Evolutionary conservation across 2,329 filamentous ascomycete genomes (phyloP).

Genomic region (Tolypocladium tundrense): DNA sequence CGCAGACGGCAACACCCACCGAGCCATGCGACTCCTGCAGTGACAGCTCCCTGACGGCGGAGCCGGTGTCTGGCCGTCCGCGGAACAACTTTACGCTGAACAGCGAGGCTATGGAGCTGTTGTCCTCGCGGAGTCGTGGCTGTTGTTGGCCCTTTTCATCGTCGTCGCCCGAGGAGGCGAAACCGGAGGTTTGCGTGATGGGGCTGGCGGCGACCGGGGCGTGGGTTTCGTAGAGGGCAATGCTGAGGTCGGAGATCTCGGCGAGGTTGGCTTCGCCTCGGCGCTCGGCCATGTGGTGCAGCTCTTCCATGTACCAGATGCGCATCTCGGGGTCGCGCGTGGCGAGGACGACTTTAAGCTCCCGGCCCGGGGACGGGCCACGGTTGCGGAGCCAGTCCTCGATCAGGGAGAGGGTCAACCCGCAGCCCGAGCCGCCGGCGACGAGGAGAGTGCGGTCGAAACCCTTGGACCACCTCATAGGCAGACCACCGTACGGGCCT

Average conservation of each 20-base stretch:
- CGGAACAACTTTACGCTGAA: conserved; percentile 4
- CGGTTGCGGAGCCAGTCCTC: conserved; percentile 20
- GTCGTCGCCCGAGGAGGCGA: neutral
- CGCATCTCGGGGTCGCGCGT: conserved; percentile 16
- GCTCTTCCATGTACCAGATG: conserved; percentile 15
- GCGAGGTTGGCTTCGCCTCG: neutral
- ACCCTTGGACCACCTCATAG: conserved; percentile 20
- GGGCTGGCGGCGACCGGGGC: neutral
- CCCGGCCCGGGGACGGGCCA: conserved; percentile 3
- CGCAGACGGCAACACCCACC: conserved; percentile 13
- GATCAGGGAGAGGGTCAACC: conserved; percentile 38
- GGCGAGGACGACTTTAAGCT: conserved; percentile 14
- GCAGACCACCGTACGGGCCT: conserved; percentile 47
- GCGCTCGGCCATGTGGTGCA: conserved; percentile 6
- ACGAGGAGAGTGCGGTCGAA: conserved; percentile 37
- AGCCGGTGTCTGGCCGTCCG: conserved; percentile 9
- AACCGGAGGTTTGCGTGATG: neutral
- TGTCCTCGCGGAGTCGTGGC: neutral
- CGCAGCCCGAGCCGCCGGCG: conserved; percentile 46
- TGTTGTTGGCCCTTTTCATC: neutral
- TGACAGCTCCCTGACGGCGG: conserved; percentile 1
- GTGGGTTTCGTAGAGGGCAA: conserved; percentile 4
- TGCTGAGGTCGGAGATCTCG: conserved; percentile 3
- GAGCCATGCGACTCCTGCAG: neutral
- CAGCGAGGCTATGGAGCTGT: neutral